Conservation (phyloP, 768 basidiomycete species). For the Amyloporia xantha region DNA sequence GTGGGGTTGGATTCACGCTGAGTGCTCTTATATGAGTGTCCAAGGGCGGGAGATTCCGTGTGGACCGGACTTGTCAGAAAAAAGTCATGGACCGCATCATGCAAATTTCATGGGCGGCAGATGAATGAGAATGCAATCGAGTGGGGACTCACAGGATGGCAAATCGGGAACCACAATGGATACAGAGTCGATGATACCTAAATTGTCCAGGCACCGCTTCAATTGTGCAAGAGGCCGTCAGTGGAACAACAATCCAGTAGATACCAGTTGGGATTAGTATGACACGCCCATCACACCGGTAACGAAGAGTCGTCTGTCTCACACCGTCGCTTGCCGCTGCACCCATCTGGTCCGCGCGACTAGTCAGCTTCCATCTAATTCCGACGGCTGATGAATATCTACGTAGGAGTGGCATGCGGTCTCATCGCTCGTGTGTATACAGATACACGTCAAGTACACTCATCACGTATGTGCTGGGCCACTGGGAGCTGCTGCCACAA, state of each 20-base stretch:
- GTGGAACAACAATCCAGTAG: background rate
- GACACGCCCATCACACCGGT: constrained; percentile 2
- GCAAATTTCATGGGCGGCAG: constrained; percentile 5
- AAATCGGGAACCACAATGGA: constrained; percentile 1
- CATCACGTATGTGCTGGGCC: too few relatives aligned
- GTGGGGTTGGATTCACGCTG: background rate
- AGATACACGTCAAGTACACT: background rate
- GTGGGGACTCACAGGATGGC: too few relatives aligned
- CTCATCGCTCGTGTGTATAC: background rate
- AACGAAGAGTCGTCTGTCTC: background rate
- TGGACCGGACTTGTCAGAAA: background rate
- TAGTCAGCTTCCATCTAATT: background rate
- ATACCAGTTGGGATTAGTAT: background rate
- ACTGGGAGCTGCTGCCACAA: too few relatives aligned
- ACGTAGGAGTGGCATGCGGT: background rate
- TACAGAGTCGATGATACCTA: background rate
- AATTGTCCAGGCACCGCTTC: constrained; percentile 2
- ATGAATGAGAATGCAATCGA: too few relatives aligned
- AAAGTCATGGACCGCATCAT: background rate
- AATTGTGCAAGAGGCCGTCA: background rate
- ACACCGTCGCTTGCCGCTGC: too few relatives aligned
- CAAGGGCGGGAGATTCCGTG: too few relatives aligned
- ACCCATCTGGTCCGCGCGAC: constrained; percentile 1
- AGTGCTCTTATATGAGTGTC: background rate
- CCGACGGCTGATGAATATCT: background rate